Conservation (phyloP, 2,329 filamentous ascomycete species). For the Claviceps africana region DNA sequence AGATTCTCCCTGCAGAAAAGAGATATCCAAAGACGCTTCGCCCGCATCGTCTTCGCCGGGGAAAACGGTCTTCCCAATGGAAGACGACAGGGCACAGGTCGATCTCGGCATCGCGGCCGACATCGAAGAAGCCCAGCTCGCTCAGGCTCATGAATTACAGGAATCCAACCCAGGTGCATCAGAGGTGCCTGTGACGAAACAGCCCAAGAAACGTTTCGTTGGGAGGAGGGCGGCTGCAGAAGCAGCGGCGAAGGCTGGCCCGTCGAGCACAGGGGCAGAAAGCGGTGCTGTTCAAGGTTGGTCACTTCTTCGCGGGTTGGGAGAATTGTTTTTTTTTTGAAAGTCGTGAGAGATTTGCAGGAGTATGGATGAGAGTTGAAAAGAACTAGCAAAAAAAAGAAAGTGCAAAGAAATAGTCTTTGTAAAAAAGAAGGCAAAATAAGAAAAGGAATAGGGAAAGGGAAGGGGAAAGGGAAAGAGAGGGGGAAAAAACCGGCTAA, state of each 20-base stretch:
- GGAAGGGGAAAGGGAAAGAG: no score
- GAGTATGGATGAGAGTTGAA: background rate
- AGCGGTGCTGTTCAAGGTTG: slow-evolving; percentile 36
- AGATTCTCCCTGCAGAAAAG: background rate
- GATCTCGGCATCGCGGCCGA: slow-evolving; percentile 58
- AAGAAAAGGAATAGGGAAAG: no score
- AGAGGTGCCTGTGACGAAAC: slow-evolving; percentile 30
- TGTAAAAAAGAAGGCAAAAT: background rate
- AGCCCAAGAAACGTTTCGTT: slow-evolving; percentile 86
- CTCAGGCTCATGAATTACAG: slow-evolving; percentile 14
- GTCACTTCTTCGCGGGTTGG: slow-evolving; percentile 8
- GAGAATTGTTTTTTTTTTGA: background rate
- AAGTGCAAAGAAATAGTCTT: background rate
- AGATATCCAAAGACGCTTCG: background rate
- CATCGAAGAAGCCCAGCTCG: slow-evolving; percentile 37
- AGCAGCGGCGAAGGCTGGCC: slow-evolving; percentile 33
- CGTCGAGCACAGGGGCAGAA: slow-evolving; percentile 12
- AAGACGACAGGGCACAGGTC: slow-evolving; percentile 57
- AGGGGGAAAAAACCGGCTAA: background rate
- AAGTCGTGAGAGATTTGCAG: no score
- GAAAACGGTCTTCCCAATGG: slow-evolving; percentile 37
- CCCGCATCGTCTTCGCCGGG: background rate
- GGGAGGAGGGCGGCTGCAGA: slow-evolving; percentile 63
- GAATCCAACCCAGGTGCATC: background rate
- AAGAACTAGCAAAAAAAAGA: background rate